Evolutionary conservation across 768 basidiomycete genomes (phyloP), one percentile per base, ranked within the genome.

Genomic region (Lactarius vividus): DNA sequence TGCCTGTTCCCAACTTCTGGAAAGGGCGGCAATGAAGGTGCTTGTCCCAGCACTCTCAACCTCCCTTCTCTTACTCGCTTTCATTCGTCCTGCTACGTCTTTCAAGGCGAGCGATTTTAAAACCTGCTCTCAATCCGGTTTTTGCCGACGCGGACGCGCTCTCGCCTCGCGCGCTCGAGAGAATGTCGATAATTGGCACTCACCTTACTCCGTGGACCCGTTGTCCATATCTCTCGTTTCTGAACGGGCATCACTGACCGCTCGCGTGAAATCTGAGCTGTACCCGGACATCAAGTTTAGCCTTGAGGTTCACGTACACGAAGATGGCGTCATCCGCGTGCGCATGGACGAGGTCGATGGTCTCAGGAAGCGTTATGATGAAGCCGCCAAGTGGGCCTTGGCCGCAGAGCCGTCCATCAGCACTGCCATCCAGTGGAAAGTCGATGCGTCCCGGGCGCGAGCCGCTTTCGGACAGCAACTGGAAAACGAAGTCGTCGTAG

Each of bases 31-130:
- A 3, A 69, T 70, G 69, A 70, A 70, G 69, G 69, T 69, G 64
- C 46, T 55, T 40, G 29, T 49, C 35, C 31, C 55, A 1, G 60
- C 64, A 33, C 61, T 69, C 52, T 44, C 67, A 28, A 18, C 61
- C 28, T 37, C 59, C 26, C 59, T 81, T 62, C 72, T 81, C 57
- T 72, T 76, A 54, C 71, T 79, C 20, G 69, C 74, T 31, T 69
- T 66, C 40, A 69, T 76, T 5, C 76, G 77, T 18, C 65, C 74
- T 20, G 74, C 80, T 7, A 71, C 82, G 33, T 85, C 88, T 40
- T 85, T 92, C 77, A 92, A 92, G 79, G 79, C 82, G 23, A 83
- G 89, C 65, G 94, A 98, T 77, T 99, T 96, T 83, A 98, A 97
- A 77, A 93, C 87, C 64, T 98, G 97, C 73, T 82, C 83, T n/a